These are phyloP conservation scores for Tulasnella calospora DNA, from an alignment of 768 basidiomycete genomes.

Conservation along the genomic window DNA sequence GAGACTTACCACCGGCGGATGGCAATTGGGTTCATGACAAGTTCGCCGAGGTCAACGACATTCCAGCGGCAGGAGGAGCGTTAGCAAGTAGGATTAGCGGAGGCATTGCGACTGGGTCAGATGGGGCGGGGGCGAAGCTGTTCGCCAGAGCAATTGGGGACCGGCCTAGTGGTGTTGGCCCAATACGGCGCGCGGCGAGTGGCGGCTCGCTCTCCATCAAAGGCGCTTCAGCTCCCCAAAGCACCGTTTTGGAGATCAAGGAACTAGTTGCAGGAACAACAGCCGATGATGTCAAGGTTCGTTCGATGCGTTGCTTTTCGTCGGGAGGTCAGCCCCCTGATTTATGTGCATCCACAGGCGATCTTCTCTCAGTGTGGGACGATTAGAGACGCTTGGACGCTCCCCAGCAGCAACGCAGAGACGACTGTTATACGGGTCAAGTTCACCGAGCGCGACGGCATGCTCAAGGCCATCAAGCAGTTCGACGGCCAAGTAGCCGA, in stretches of 20 bases:
- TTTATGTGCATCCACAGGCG: not conserved
- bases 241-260: slow-evolving; percentile 20
- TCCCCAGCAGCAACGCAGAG: slow-evolving; percentile 19
- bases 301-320: not conserved
- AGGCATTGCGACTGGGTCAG: not conserved
- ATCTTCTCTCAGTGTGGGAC: slow-evolving; percentile 23
- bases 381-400: slow-evolving; percentile 18
- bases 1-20: slow-evolving; percentile 12
- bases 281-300: slow-evolving; percentile 23
- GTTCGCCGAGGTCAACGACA: slow-evolving; percentile 24
- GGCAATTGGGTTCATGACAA: slow-evolving; percentile 25
- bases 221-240: slow-evolving; percentile 15
- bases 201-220: slow-evolving; percentile 23
- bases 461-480: slow-evolving; percentile 23
- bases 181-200: slow-evolving; percentile 12
- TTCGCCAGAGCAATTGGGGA: slow-evolving; percentile 14
- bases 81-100: slow-evolving; percentile 20
- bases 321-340: not conserved
- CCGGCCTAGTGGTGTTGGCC: slow-evolving; percentile 10
- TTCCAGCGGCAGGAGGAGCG: slow-evolving; percentile 8
- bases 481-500: slow-evolving; percentile 22
- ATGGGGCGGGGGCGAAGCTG: slow-evolving; percentile 15
- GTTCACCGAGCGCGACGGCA: slow-evolving; percentile 15
- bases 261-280: slow-evolving; percentile 20
- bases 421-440: slow-evolving; percentile 19